Evolutionary conservation across 495 filamentous ascomycete species (phyloP).

Genomic region (Hypoxylon perforatum): DNA sequence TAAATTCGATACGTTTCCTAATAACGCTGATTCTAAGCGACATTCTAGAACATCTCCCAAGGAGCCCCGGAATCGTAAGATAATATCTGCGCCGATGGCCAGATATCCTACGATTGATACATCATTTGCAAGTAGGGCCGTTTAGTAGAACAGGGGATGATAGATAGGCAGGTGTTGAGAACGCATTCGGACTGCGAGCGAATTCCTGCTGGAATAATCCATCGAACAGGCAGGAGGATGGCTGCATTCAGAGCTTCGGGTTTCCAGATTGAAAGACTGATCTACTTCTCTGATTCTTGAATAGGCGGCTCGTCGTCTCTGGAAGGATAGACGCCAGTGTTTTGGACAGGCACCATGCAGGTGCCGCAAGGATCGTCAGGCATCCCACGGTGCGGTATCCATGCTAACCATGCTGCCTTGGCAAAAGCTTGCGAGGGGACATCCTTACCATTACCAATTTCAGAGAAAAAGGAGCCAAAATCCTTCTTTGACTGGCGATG

Average conservation of each 20-base stretch:
- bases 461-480: slow-evolving; percentile 18
- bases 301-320: slow-evolving; percentile 19
- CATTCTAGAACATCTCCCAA: slow-evolving; percentile 4
- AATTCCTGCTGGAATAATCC: slow-evolving; percentile 18
- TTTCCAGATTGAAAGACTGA: slow-evolving; percentile 21
- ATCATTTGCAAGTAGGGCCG: slow-evolving; percentile 16
- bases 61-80: slow-evolving; percentile 2
- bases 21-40: neutral
- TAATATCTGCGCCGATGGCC: slow-evolving; percentile 5
- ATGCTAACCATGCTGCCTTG: slow-evolving; percentile 11
- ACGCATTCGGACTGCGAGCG: slow-evolving; percentile 7
- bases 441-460: slow-evolving; percentile 14
- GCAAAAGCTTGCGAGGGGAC: slow-evolving; percentile 21
- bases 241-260: slow-evolving; percentile 15
- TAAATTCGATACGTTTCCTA: slow-evolving; percentile 11
- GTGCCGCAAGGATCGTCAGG: slow-evolving; percentile 20
- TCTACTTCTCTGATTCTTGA: slow-evolving; percentile 32
- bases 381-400: neutral
- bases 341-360: slow-evolving; percentile 11
- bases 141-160: slow-evolving; percentile 3
- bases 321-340: slow-evolving; percentile 11
- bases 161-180: slow-evolving; percentile 14
- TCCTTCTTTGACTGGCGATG: neutral
- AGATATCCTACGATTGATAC: slow-evolving; percentile 12
- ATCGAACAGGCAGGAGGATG: neutral